Conservation (phyloP, 2,329 filamentous ascomycete species). For the Xylariaceae sp. region DNA sequence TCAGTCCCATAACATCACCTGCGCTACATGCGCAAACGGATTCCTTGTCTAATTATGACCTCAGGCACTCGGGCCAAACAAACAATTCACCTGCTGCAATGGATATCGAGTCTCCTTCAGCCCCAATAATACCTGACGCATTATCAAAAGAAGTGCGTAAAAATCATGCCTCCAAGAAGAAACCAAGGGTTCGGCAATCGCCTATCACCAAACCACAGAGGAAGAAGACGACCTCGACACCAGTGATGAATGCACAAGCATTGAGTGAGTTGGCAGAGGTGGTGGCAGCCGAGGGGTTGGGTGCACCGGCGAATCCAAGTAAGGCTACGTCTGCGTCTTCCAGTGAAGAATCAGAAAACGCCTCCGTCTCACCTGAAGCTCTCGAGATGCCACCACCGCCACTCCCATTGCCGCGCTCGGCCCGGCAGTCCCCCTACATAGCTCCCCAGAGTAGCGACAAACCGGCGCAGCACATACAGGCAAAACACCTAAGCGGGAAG, state of each 20-base stretch:
- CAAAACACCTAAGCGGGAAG: slow-evolving; percentile 34
- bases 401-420: slow-evolving; percentile 61
- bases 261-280: slow-evolving; percentile 48
- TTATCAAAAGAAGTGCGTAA: slow-evolving; percentile 50
- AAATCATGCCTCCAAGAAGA: slow-evolving; percentile 49
- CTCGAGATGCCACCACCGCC: slow-evolving; percentile 66
- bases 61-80: slow-evolving; percentile 37
- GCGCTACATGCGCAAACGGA: slow-evolving; percentile 71
- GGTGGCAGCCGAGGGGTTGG: slow-evolving; percentile 36
- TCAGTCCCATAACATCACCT: slow-evolving; percentile 79
- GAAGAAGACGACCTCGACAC: slow-evolving; percentile 50
- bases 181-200: slow-evolving; percentile 61
- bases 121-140: slow-evolving; percentile 42
- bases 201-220: slow-evolving; percentile 67
- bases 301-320: slow-evolving; percentile 20
- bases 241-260: slow-evolving; percentile 53
- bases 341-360: slow-evolving; percentile 59
- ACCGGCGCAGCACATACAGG: slow-evolving; percentile 22
- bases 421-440: slow-evolving; percentile 65
- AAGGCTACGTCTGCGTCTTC: slow-evolving; percentile 36
- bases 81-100: slow-evolving; percentile 56
- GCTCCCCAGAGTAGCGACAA: slow-evolving; percentile 45
- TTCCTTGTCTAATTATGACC: slow-evolving; percentile 41
- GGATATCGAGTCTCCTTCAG: slow-evolving; percentile 45
- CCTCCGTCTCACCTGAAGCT: slow-evolving; percentile 60